Base-by-base conservation (phyloP, 1,284 basidiomycete species). In the Volvariella surrecta region DNA sequence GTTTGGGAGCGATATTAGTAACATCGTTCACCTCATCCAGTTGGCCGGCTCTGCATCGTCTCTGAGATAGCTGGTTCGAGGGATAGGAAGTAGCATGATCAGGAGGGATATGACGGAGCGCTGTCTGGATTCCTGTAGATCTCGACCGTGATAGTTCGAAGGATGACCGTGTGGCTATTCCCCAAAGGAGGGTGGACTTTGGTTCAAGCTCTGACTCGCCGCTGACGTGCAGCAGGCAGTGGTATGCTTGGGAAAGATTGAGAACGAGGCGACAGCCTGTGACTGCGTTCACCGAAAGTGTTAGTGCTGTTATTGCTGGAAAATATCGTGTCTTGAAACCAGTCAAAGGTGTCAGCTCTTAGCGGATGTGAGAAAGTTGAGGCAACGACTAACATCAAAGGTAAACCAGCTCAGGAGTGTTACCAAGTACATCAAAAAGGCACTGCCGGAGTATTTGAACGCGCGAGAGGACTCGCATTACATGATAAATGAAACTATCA, bases 191-290 rank as follows among this genome's bases (percentile, higher is more conserved):
- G 11, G 6, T 11, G 24, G 24, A 11, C 24, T 28, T 11, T 6
- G 11, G 24, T 28, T 11, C 24, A 11, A 28, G 6, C 6, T 28
- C 24, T 6, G 6, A 6, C 24, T 11, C 24, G 24, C 24, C 24
- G 6, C 6, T 28, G 24, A 28, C 6, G 24, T 28, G 24, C 6
- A 28, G 6, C 6, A 28, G 6, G 6, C 11, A 6, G 24, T 35
- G 34, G 34, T 16, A 35, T 15, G 34, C 34, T 35, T 35, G n/a
- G 15, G n/a, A 16, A n/a, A 35, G 34, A 35, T 35, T 35, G 34
- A 35, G 34, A 35, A 35, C 34, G 7, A 35, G 15, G n/a, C 34
- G 34, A n/a, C 34, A 16, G 6, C 34, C 34, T 19, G 18, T 35
- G 34, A 35, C 18, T 15, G 18, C 15, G n/a, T 15, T 35, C 18